Base-by-base conservation (phyloP, 2,329 filamentous ascomycete genomes). In the Fusarium sp. region DNA sequence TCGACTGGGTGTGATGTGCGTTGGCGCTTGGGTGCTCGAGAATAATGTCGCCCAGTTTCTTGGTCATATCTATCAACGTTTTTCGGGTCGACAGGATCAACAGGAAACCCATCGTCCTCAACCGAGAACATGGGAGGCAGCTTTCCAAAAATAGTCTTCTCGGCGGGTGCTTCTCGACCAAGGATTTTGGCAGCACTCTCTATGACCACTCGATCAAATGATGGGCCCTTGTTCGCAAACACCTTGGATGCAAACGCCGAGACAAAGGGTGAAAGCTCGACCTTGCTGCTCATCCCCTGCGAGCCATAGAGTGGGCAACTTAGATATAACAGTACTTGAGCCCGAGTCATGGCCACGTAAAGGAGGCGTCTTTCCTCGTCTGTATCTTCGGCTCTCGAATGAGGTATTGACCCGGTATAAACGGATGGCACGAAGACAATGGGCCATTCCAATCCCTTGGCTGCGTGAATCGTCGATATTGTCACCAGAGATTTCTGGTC, bases 291-390 rank as follows among this genome's bases (percentile, higher is more conserved):
- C 49, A 77, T 75, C 21, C 82, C 78, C 52, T 85, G 83, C 8
- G 88, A 86, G 57, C 86, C 88, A 65, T 87, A 88, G 33, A 88
- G 74, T 0, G 93, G 92, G 63, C 87, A 91, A 73, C 92, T 97
- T 50, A 98, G 80, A 68, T 97, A 97, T 2, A 99, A 78, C 27
- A 98, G 77, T 1, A 87, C 88, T 72, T 98, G 89, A 7, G 95
- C 94, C 72, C 94, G 83, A 4, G 94, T 99, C 93, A 99, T 98
- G 25, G 93, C 94, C 13, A 99, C 95, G 70, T 98, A 99, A 0
- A 99, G 80, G 41, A 99, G 77, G 25, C 94, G 84, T 56, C 95
- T 83, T 73, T 99, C 94, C 75, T 99, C 94, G 53, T 94, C 89
- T 4, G 83, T 81, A 71, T 98, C 92, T 41, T 97, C 93, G 2